phyloP scores from a whole-genome alignment of 73 alveolate genomes.

The Urostyla sp. region DNA sequence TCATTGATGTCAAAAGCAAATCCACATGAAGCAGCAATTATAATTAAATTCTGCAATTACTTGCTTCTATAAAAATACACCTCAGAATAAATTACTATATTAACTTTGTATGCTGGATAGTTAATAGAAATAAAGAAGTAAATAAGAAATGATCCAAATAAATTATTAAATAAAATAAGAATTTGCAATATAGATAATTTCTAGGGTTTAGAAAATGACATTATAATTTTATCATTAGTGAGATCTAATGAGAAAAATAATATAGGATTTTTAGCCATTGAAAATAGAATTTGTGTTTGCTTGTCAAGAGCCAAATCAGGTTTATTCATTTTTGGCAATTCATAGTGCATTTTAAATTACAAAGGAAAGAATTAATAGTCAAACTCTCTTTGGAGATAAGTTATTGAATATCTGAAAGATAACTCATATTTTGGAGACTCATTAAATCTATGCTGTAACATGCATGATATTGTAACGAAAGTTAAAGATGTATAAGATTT shows the following conservation, averaged over 20 bases:
- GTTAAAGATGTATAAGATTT: constrained; percentile 55
- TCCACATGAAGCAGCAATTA: constrained; percentile 78
- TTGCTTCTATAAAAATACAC: constrained; percentile 74
- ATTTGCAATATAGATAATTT: constrained; percentile 76
- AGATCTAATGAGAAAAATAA: constrained; percentile 67
- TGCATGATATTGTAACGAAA: constrained; percentile 50
- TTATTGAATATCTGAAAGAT: background rate
- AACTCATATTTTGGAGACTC: constrained; percentile 10
- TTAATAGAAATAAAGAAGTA: constrained; percentile 44
- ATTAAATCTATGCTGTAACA: constrained; percentile 47
- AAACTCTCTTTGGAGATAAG: constrained; percentile 48
- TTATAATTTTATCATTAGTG: constrained; percentile 77
- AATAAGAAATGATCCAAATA: constrained; percentile 54
- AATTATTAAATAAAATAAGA: constrained; percentile 38
- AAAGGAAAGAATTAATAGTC: no score
- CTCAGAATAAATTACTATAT: constrained; percentile 72
- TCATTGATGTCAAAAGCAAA: constrained; percentile 63
- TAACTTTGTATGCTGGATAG: constrained; percentile 83
- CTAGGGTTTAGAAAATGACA: constrained; percentile 83
- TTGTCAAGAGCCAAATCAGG: constrained; percentile 83
- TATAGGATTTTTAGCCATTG: constrained; percentile 66
- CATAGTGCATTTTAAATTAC: constrained; percentile 25
- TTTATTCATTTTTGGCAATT: constrained; percentile 80
- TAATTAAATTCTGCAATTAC: constrained; percentile 68
- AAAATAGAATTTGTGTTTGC: constrained; percentile 82